Conservation (phyloP, 495 filamentous ascomycete genomes). For the Pyronema domesticum region DNA sequence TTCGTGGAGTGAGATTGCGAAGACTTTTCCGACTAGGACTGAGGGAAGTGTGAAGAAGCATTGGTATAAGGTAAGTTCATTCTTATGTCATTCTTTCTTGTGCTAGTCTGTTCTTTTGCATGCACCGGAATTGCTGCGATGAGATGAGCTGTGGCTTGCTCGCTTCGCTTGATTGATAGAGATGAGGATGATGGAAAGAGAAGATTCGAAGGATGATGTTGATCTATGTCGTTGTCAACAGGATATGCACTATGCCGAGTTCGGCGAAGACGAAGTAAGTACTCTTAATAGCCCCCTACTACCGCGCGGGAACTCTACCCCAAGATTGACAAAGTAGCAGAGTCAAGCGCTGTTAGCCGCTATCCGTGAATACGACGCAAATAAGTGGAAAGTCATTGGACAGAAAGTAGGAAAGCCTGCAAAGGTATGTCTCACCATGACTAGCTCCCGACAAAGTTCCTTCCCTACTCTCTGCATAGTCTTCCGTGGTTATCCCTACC, state of each 20-base stretch:
- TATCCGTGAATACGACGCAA: slow-evolving; percentile 96
- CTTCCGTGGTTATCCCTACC: background rate
- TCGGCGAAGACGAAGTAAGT: slow-evolving; percentile 89
- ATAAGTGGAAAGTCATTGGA: slow-evolving; percentile 96
- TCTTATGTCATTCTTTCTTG: slow-evolving; percentile 10
- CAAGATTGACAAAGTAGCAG: slow-evolving; percentile 27
- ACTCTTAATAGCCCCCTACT: slow-evolving; percentile 1
- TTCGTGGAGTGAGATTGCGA: slow-evolving; percentile 95
- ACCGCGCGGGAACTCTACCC: background rate
- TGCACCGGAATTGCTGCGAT: background rate
- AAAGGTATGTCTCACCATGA: slow-evolving; percentile 40
- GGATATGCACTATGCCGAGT: slow-evolving; percentile 99
- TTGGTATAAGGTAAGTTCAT: slow-evolving; percentile 74
- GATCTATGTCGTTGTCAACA: slow-evolving; percentile 19
- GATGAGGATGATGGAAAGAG: background rate
- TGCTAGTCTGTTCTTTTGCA: background rate
- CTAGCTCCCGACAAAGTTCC: slow-evolving; percentile 4
- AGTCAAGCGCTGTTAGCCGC: slow-evolving; percentile 71
- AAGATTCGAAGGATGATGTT: slow-evolving; percentile 8
- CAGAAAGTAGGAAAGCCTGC: slow-evolving; percentile 94
- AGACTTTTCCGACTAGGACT: slow-evolving; percentile 85
- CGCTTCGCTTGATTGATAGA: background rate
- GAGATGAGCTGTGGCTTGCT: background rate
- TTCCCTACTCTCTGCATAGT: background rate
- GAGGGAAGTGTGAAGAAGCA: slow-evolving; percentile 99